Base-by-base conservation (phyloP, 163 green algal species). In the Scenedesmus sp. region DNA sequence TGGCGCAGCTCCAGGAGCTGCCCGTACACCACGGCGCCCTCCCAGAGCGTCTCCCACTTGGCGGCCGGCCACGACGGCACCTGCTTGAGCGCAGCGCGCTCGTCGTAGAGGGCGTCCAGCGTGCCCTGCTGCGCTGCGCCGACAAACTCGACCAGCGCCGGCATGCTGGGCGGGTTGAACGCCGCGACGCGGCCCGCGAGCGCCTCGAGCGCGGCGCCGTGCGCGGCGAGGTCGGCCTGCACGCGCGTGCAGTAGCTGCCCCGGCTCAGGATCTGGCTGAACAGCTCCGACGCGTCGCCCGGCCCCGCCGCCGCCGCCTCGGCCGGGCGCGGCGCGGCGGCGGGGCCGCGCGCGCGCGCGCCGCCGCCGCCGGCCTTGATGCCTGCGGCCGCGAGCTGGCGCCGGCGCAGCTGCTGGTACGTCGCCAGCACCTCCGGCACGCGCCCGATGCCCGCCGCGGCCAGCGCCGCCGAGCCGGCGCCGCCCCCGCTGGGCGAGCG, bases 31-130 rank as follows among this genome's bases (percentile, higher is more conserved):
- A 70, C 71, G 5, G 51, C 56, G 4, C 28, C 71, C 45, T 80
- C 71, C 60, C 71, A 71, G 29, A 80, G 36, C 10, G 71, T 58
- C 9, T 80, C 71, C 71, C 71, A 80, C 34, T 80, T 80, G 6
- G 39, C 56, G n/a, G 29, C 71, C 18, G 71, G 71, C 71, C 71
- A 80, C n/a, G 71, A 57, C 5, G 54, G 29, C 20, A 80, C 67
- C 3, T 63, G 29, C 28, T 71, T 71, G 0, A 80, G 31, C 18
- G 71, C 71, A n/a, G 71, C 71, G 3, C 58, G 44, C 39, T 80
- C 71, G 44, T 80, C 71, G 36, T 80, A 80, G 17, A 80, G 31
- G 17, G 54, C 58, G 33, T 71, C 71, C 0, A 80, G 45, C 71
- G 71, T 4, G 36, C 33, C 28, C 24, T 79, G 58, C 71, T 70